Evolutionary conservation across 2,329 filamentous ascomycete species (phyloP).

Genomic region (Penicillium expansum): DNA sequence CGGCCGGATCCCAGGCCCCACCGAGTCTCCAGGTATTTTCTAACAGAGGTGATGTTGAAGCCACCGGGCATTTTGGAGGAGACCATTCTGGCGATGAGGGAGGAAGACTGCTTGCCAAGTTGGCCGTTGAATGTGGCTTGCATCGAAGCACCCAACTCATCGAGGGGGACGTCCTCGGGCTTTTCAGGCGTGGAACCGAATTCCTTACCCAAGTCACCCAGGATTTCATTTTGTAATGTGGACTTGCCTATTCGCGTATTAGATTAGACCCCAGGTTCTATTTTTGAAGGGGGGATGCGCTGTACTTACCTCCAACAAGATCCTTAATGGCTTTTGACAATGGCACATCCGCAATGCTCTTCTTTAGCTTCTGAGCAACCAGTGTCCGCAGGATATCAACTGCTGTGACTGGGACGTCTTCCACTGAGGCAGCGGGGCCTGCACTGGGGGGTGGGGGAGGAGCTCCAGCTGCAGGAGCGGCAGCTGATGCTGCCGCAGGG

Average conservation of each 20-base stretch:
- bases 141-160: slow-evolving; percentile 92
- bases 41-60: slow-evolving; percentile 94
- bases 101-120: slow-evolving; percentile 92
- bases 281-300: neutral
- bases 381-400: slow-evolving; percentile 85
- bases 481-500: slow-evolving; percentile 40
- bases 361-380: slow-evolving; percentile 97
- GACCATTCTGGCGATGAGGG: slow-evolving; percentile 87
- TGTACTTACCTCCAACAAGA: slow-evolving; percentile 80
- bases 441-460: slow-evolving; percentile 63
- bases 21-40: slow-evolving; percentile 91
- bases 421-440: slow-evolving; percentile 81
- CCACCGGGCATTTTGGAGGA: slow-evolving; percentile 99
- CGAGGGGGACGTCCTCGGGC: slow-evolving; percentile 93
- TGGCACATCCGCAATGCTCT: slow-evolving; percentile 81
- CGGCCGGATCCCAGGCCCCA: slow-evolving; percentile 85
- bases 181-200: slow-evolving; percentile 98
- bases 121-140: slow-evolving; percentile 99
- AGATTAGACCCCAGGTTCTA: neutral
- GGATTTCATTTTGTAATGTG: slow-evolving; percentile 96
- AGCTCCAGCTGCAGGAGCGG: slow-evolving; percentile 54
- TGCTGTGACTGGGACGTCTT: slow-evolving; percentile 82
- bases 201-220: slow-evolving; percentile 96
- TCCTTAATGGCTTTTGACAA: slow-evolving; percentile 98
- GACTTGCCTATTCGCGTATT: slow-evolving; percentile 72